Percentiles rank a stretch among this genome's conserved stretches.
phyloP scores from a whole-genome alignment of 371 early-diverging fungal species.

The Dentiscutata heterogama region DNA sequence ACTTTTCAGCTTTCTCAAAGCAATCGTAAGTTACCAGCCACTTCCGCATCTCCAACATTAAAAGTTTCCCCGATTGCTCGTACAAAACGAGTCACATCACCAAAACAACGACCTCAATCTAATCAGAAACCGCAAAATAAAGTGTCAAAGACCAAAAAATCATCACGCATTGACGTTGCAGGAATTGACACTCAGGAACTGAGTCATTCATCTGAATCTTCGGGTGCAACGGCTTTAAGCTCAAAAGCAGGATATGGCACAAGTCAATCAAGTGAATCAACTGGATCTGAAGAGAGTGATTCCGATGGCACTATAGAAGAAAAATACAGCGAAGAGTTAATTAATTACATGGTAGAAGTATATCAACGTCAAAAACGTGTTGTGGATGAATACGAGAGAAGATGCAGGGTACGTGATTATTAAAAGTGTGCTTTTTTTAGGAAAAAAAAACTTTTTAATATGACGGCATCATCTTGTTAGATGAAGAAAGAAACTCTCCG shows the following conservation, averaged over 20 bases:
- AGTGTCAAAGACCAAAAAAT: neutral
- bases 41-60: neutral
- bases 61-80: neutral
- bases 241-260: neutral
- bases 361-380: slow-evolving; percentile 22
- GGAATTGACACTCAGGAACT: neutral
- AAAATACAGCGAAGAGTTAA: slow-evolving; percentile 4
- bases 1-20: neutral
- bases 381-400: slow-evolving; percentile 22
- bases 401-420: slow-evolving; percentile 19
- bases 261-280: slow-evolving; percentile 5
- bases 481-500: slow-evolving; percentile 23
- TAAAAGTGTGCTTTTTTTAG: neutral
- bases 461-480: neutral
- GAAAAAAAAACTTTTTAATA: neutral
- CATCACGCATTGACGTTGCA: neutral
- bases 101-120: neutral
- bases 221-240: neutral
- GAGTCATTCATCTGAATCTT: slow-evolving; percentile 7
- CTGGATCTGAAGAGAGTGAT: slow-evolving; percentile 3
- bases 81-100: neutral
- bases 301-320: slow-evolving; percentile 6
- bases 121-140: slow-evolving; percentile 6
- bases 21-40: neutral
- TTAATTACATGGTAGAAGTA: slow-evolving; percentile 41